phyloP scores from a whole-genome alignment of 306 rosid genomes.

The Comarum palustre region DNA sequence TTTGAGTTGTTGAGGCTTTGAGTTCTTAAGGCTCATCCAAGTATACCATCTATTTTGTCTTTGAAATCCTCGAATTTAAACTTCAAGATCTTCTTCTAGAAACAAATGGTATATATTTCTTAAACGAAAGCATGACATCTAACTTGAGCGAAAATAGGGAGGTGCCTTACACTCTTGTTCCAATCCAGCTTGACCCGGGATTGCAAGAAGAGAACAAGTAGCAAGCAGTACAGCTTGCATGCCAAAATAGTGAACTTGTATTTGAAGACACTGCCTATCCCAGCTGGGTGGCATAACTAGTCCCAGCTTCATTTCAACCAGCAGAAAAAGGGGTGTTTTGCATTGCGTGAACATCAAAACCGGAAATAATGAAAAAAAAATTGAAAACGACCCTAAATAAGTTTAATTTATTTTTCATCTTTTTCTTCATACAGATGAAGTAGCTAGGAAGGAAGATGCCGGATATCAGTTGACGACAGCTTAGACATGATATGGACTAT shows the following conservation, averaged over 20 bases:
- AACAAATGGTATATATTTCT: neutral
- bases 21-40: neutral
- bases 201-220: neutral
- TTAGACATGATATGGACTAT: neutral
- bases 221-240: conserved; percentile 11
- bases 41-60: neutral
- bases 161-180: conserved; percentile 2
- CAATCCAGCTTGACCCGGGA: conserved; percentile 12
- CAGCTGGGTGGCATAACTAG: conserved; percentile 2
- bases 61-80: neutral
- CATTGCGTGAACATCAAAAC: neutral
- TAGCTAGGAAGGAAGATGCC: neutral
- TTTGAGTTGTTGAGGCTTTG: neutral
- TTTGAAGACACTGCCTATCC: neutral
- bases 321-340: neutral
- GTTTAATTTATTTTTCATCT: neutral
- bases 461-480: neutral
- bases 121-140: neutral
- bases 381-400: neutral
- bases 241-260: neutral
- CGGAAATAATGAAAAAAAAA: neutral
- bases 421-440: neutral
- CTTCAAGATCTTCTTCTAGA: neutral
- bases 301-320: too few relatives aligned
- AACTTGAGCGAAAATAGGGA: neutral